A percentile compares a stretch with the other conserved stretches of the same genome.
Evolutionary conservation across 768 basidiomycete genomes (phyloP).

Genomic region (Dioszegia hungarica): DNA sequence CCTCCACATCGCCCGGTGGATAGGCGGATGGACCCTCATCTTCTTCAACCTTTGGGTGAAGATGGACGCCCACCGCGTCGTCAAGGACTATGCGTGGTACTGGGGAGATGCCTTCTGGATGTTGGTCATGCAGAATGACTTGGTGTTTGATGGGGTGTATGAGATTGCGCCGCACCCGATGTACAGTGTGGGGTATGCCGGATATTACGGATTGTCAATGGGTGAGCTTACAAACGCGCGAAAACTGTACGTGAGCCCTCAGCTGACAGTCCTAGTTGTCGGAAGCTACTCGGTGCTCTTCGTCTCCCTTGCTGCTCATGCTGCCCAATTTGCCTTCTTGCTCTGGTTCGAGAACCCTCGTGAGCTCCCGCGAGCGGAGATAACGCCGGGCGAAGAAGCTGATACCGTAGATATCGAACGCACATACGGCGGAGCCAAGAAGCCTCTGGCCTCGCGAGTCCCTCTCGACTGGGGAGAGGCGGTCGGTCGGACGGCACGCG

Average conservation of each 20-base stretch:
- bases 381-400: neutral
- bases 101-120: constrained; percentile 58
- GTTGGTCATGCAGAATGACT: constrained; percentile 52
- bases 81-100: constrained; percentile 98
- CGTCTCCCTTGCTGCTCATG: constrained; percentile 87
- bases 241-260: neutral
- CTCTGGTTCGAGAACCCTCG: constrained; percentile 96
- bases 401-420: constrained; percentile 72
- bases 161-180: constrained; percentile 67
- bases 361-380: constrained; percentile 39
- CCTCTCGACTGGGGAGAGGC: constrained; percentile 51
- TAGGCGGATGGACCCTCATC: constrained; percentile 76
- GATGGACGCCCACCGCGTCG: constrained; percentile 91
- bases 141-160: constrained; percentile 97
- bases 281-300: constrained; percentile 63
- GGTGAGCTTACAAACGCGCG: constrained; percentile 23
- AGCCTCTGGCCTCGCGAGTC: constrained; percentile 77
- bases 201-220: constrained; percentile 92
- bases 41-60: constrained; percentile 98
- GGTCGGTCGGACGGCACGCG: neutral
- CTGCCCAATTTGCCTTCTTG: constrained; percentile 93
- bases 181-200: constrained; percentile 71
- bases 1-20: constrained; percentile 81
- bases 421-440: constrained; percentile 78
- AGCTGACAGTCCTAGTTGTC: constrained; percentile 31